Percentiles rank a stretch among this genome's conserved stretches.
Evolutionary conservation across 2,329 filamentous ascomycete species (phyloP).

Genomic region (Phialocephala subalpina): DNA sequence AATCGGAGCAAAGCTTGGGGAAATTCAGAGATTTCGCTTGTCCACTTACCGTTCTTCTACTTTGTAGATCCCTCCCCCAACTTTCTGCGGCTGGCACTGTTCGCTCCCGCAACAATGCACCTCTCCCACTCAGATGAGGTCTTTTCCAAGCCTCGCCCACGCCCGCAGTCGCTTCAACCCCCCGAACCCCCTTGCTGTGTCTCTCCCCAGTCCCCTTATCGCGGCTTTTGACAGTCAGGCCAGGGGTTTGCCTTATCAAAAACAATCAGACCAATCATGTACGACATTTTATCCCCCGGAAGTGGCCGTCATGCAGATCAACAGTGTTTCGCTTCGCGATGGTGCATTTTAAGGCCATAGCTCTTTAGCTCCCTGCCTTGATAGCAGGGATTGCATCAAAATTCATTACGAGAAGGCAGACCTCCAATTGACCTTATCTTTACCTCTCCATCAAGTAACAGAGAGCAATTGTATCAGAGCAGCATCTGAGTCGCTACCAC

Average conservation of each 20-base stretch:
- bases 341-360: conserved; percentile 14
- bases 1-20: not conserved
- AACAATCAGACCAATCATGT: not conserved
- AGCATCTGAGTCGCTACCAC: conserved; percentile 18
- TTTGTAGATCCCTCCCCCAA: not conserved
- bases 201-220: conserved; percentile 21
- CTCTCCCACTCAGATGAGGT: not conserved
- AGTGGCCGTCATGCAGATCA: conserved; percentile 22
- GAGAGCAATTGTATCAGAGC: not conserved
- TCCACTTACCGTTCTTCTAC: conserved; percentile 3
- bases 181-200: not conserved
- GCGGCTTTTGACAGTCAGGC: conserved; percentile 6
- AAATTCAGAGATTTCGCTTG: conserved; percentile 6
- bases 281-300: not conserved
- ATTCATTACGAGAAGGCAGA: conserved; percentile 25
- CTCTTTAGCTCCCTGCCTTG: conserved; percentile 6
- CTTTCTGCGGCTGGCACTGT: not conserved
- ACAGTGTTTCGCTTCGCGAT: conserved; percentile 10
- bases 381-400: conserved; percentile 25
- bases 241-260: conserved; percentile 22
- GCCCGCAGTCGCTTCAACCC: conserved; percentile 3
- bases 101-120: not conserved
- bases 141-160: conserved; percentile 16
- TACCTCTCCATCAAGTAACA: not conserved
- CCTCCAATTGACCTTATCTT: conserved; percentile 24